Percentiles rank a stretch among this genome's conserved stretches.
Conservation (phyloP, 225 moss, liverwort and hornwort genomes). For the Climacium dendroides region DNA sequence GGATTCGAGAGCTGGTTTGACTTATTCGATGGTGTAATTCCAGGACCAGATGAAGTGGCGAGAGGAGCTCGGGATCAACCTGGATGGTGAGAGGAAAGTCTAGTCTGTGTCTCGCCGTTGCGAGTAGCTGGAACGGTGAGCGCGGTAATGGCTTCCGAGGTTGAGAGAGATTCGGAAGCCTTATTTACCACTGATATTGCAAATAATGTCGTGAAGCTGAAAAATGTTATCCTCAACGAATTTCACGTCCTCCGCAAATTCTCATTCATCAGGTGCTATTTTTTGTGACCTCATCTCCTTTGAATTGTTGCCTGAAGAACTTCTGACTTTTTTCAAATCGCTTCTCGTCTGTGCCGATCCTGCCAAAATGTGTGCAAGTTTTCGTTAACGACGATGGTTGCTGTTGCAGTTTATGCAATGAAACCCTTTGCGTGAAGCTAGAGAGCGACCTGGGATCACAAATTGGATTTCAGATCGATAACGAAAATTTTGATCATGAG, state of each 20-base stretch:
- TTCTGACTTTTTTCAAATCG: background rate
- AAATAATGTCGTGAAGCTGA: slow-evolving; percentile 62
- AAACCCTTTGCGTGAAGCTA: slow-evolving; percentile 61
- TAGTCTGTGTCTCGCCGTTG: slow-evolving; percentile 1
- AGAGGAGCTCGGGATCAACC: slow-evolving; percentile 6
- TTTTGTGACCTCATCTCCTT: background rate
- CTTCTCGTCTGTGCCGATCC: background rate
- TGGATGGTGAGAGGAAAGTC: slow-evolving; percentile 31
- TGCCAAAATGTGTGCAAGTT: background rate
- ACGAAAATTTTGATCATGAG: slow-evolving; percentile 80
- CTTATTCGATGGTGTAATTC: background rate
- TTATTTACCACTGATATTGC: slow-evolving; percentile 71
- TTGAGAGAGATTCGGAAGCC: slow-evolving; percentile 7
- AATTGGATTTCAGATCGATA: slow-evolving; percentile 90
- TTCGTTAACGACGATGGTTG: background rate
- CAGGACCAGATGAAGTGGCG: slow-evolving; percentile 2
- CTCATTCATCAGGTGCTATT: slow-evolving; percentile 59
- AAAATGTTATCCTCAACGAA: slow-evolving; percentile 84
- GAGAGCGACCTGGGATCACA: slow-evolving; percentile 78
- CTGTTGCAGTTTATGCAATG: slow-evolving; percentile 69
- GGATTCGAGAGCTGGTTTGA: slow-evolving; percentile 8
- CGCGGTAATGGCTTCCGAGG: slow-evolving; percentile 29
- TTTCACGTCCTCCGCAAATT: slow-evolving; percentile 87
- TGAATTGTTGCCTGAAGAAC: background rate
- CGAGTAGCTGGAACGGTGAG: slow-evolving; percentile 24